Evolutionary conservation across 257 asterid genomes (phyloP), one percentile per base, ranked within the genome.

Genomic region (Solanum corneliomulleri): DNA sequence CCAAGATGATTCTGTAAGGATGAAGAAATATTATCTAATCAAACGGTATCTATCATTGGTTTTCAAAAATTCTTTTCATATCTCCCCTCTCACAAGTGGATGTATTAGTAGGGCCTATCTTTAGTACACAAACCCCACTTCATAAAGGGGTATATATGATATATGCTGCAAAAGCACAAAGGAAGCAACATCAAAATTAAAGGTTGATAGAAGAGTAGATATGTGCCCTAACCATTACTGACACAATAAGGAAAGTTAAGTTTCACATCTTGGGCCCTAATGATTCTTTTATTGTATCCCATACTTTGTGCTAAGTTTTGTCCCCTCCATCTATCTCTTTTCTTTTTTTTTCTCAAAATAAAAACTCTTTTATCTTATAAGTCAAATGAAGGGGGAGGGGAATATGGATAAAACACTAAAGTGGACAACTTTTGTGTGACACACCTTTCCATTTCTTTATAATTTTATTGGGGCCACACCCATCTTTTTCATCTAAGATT

Each of bases 241-340:
- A 83, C 77, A 60, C 86, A 39, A 37, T 14, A 39, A 84, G 78
- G 86, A 84, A 84, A 84, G 86, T 68, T 62, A 64, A 68, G 86
- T 84, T 64, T 84, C 86, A 64, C 86, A 84, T 84, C 60, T n/a
- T 64, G 86, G 86, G 29, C 86, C 86, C 56, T 44, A 62, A 84
- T 84, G 76, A 84, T 84, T 84, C 86, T 71, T 64, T 84, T 71
- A 84, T 84, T 20, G 78, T 64, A 84, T 84, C 78, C 86, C 86
- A 37, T 84, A 44, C 42, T 64, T 41, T 62, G 86, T 62, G 77
- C 86, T 5, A 23, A 72, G 77, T 84, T 64, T 64, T 84, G 86
- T 84, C 86, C 78, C 86, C 72, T 64, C 60, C 75, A 39, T 37
- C 60, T 39, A 31, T 83, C 12, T 18, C 9, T 74, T 5, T 35